Base-by-base conservation (phyloP, 148 eudicot species). In the Drosera capensis region DNA sequence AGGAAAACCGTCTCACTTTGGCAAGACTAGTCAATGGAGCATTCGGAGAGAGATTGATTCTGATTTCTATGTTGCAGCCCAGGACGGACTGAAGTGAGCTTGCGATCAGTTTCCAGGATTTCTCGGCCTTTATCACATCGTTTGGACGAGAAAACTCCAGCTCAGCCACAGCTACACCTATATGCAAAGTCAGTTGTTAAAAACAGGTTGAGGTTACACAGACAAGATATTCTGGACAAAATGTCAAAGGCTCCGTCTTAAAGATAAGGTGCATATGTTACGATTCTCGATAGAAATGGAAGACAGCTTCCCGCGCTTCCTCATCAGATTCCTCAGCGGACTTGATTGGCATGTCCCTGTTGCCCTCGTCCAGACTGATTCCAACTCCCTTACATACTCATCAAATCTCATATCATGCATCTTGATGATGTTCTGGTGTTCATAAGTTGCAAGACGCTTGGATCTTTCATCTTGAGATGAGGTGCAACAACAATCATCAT, bases 101-200 rank as follows among this genome's bases (percentile, higher is more conserved):
- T 37, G 95, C 99, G 15, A 92, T 81, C 46, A 52, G 30, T 67
- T 85, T 81, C 95, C 95, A 85, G 39, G 88, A 85, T 54, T 72
- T 85, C 57, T 92, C 99, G n/a, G 94, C 99, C 66, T 81, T 92
- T 3, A 74, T 58, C 31, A 75, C 94, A 41, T 74, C 54, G 55
- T 70, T 65, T 1, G 80, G 72, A 35, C 64, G 68, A 49, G 45
- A 68, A 51, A 92, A 92, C 48, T 78, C 88, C 65, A 92, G 42
- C 51, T 81, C 82, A 19, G 73, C 95, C 50, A 85, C 73, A 22
- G 90, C 88, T 25, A 77, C 25, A 59, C 85, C 95, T 92, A n/a
- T n/a, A n/a, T n/a, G n/a, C n/a, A n/a, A n/a, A n/a, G n/a, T n/a
- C n/a, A n/a, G n/a, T n/a, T n/a, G n/a, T n/a, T n/a, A n/a, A n/a